Conservation (phyloP, 805 yeast species). For the Cyberlindnera xishuangbannaensis region DNA sequence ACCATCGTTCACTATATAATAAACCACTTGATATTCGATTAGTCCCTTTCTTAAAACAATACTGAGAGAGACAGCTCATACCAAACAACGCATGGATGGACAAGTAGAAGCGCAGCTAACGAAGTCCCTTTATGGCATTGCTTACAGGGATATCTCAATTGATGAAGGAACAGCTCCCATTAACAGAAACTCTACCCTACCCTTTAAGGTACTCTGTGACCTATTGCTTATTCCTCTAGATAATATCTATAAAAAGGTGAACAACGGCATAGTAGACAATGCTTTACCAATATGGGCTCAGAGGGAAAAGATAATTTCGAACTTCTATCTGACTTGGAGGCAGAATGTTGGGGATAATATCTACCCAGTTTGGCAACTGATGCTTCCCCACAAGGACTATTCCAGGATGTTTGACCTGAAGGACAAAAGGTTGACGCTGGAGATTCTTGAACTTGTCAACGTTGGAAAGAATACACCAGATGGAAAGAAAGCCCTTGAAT, state of each 20-base stretch:
- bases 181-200: too few species aligned
- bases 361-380: constrained; percentile 58
- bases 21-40: too few species aligned
- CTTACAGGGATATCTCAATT: too few species aligned
- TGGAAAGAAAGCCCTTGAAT: constrained; percentile 40
- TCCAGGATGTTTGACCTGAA: constrained; percentile 53
- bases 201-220: background rate
- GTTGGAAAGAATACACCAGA: constrained; percentile 60
- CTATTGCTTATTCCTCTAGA: background rate
- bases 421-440: constrained; percentile 53
- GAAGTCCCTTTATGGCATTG: too few species aligned
- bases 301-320: constrained; percentile 22
- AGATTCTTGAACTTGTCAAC: constrained; percentile 45
- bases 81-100: too few species aligned
- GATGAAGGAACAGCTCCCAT: too few species aligned
- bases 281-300: background rate
- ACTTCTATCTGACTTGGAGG: constrained; percentile 48
- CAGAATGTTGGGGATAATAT: constrained; percentile 54
- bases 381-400: constrained; percentile 58
- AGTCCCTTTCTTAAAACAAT: too few species aligned
- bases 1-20: too few species aligned
- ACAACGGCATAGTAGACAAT: constrained; percentile 1
- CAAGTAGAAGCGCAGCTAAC: too few species aligned
- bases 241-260: background rate
- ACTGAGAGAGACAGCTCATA: too few species aligned